phyloP scores from a whole-genome alignment of 2,329 filamentous ascomycete species.

The Clonostachys rosea region DNA sequence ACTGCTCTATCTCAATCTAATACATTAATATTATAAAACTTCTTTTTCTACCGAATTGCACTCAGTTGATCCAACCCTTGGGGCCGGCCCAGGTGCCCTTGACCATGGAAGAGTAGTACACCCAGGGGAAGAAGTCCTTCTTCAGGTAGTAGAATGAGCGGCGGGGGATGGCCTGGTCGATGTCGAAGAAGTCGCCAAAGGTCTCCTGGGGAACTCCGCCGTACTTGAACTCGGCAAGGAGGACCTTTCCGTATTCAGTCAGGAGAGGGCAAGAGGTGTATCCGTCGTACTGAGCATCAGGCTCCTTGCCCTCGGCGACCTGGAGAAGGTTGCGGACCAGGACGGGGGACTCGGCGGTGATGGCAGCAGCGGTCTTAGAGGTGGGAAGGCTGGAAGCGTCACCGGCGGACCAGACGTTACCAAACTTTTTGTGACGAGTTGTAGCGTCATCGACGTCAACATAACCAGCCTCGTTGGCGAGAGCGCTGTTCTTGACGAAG shows the following conservation, averaged over 20 bases:
- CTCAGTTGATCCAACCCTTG: constrained; percentile 37
- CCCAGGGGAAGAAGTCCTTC: constrained; percentile 65
- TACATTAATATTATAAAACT: not conserved
- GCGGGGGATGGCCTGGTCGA: constrained; percentile 52
- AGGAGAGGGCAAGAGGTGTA: constrained; percentile 51
- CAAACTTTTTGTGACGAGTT: constrained; percentile 45
- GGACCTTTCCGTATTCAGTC: constrained; percentile 56
- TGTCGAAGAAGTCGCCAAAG: constrained; percentile 47
- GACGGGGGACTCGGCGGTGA: constrained; percentile 45
- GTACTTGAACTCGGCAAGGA: constrained; percentile 63
- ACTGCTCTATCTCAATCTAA: no score
- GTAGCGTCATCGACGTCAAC: constrained; percentile 53
- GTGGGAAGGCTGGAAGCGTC: constrained; percentile 56
- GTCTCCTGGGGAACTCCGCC: constrained; percentile 59
- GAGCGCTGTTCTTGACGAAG: constrained; percentile 45
- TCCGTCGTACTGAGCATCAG: constrained; percentile 41
- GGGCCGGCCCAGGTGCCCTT: constrained; percentile 60
- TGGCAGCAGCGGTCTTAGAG: constrained; percentile 49
- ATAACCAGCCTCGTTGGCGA: constrained; percentile 52
- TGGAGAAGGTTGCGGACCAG: constrained; percentile 42
- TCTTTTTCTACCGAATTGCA: not conserved
- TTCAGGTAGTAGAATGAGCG: constrained; percentile 57
- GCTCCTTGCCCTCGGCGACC: constrained; percentile 36
- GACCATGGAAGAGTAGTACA: constrained; percentile 55
- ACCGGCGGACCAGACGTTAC: constrained; percentile 54